phyloP scores from a whole-genome alignment of 192 early-diverging fungal genomes.

The Thoreauomyces humboldtii region DNA sequence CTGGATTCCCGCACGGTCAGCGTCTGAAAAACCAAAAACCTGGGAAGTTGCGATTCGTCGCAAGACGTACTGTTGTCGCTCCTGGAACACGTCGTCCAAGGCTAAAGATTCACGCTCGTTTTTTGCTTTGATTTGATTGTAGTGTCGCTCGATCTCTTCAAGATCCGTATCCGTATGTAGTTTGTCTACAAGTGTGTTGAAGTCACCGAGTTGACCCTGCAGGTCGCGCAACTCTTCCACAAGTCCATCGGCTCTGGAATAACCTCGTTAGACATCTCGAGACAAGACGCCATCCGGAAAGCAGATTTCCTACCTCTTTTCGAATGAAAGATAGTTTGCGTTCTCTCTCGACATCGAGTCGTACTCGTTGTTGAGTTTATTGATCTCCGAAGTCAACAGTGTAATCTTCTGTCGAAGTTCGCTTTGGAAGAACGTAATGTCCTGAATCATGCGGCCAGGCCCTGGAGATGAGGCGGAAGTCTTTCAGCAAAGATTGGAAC shows the following conservation, averaged over 20 bases:
- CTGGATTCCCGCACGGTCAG: too few species aligned
- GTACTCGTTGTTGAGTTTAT: conserved; percentile 41
- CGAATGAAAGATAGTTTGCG: conserved; percentile 47
- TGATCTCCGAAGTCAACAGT: conserved; percentile 45
- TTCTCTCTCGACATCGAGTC: conserved; percentile 49
- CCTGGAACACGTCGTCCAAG: conserved; percentile 52
- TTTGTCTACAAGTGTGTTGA: conserved; percentile 56
- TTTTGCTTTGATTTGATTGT: conserved; percentile 44
- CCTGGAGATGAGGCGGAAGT: conserved; percentile 10
- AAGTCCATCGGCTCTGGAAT: conserved; percentile 48
- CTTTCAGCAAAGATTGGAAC: not conserved
- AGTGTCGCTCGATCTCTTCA: conserved; percentile 53
- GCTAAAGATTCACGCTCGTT: conserved; percentile 42
- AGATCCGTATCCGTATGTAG: conserved; percentile 58
- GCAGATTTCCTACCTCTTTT: conserved; percentile 56
- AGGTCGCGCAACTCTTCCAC: conserved; percentile 53
- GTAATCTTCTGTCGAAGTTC: conserved; percentile 53
- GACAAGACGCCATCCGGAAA: too few species aligned
- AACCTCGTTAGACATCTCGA: too few species aligned
- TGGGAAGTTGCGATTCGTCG: too few species aligned
- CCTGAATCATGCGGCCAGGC: conserved; percentile 51
- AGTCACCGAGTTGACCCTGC: conserved; percentile 56
- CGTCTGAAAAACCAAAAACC: too few species aligned
- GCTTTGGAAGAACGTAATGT: conserved; percentile 52
- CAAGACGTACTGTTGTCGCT: conserved; percentile 45